Base-by-base conservation (phyloP, 129 eudicot species). In the Flaveria linearis region DNA sequence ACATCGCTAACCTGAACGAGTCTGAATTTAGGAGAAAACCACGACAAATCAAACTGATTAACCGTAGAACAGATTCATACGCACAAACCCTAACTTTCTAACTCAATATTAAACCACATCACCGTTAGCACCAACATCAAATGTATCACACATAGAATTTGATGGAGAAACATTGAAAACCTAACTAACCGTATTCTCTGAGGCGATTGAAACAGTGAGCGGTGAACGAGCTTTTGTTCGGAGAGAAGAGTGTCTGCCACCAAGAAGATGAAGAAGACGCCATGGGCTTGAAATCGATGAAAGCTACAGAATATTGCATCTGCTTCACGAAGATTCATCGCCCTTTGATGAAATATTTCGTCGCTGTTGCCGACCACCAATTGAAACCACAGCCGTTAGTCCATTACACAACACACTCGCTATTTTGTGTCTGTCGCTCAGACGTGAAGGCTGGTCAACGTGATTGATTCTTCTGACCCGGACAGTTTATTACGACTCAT, bases 141-240 rank as follows among this genome's bases (percentile, higher is more conserved):
- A 66, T 45, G 62, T 63, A 62, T 52, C 30, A 49, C 17, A 25
- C 7, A 52, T 3, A 0, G 7, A 36, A 36, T 36, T 28, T 23
- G 43, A 70, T 15, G 10, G 13, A 33, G 47, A 67, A 7, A 49
- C 25, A 8, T 49, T 33, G 45, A 70, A 47, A 33, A 4, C 17
- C 43, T 83, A 58, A 88, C 90, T 83, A 58, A 88, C 90, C 88
- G 81, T 78, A 84, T 60, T 73, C 78, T 68, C 76, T 86, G 88
- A 88, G 83, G 84, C 88, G 86, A 52, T 77, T 80, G 50, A 84
- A 73, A 43, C 77, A 72, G 68, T 60, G 80, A 52, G 53, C 28
- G 62, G 85, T 66, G 6, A 73, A 58, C 57, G 81, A 47, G 17
- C 30, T 65, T 14, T 43, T 81, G 74, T 81, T n/a, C 22, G 90